phyloP scores from a whole-genome alignment of 176 grass and related monocot genomes.

The Microstegium vimineum region DNA sequence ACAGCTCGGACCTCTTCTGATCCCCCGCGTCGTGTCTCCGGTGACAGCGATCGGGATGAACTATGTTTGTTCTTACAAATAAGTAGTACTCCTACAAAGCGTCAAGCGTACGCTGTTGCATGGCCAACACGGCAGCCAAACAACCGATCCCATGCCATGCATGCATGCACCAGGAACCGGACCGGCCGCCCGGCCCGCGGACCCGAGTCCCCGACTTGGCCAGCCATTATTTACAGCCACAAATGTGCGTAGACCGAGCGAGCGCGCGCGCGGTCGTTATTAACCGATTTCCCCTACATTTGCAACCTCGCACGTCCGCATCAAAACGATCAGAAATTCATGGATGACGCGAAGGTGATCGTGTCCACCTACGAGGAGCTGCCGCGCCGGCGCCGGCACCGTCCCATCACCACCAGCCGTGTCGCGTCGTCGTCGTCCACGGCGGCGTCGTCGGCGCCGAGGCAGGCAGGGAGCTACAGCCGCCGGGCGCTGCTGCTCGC shows the following conservation, averaged over 20 bases:
- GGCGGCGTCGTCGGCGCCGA: not conserved
- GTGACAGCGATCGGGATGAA: not conserved
- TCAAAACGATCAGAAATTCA: not conserved
- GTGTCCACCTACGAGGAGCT: conserved; percentile 36
- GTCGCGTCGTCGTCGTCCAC: conserved; percentile 6
- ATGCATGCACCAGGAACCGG: not conserved
- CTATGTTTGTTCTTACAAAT: too few relatives aligned
- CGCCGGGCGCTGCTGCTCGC: conserved; percentile 38
- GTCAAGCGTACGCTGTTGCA: not conserved
- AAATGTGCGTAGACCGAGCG: not conserved
- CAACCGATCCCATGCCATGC: not conserved
- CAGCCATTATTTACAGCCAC: too few relatives aligned
- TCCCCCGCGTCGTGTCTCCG: not conserved
- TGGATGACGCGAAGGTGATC: conserved; percentile 23
- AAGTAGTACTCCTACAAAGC: too few relatives aligned
- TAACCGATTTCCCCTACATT: not conserved
- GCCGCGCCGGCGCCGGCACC: conserved; percentile 12
- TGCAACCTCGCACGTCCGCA: not conserved
- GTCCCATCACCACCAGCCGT: not conserved
- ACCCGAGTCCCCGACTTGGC: too few relatives aligned
- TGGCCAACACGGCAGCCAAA: not conserved
- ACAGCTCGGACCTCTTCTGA: not conserved
- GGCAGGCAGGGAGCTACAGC: not conserved
- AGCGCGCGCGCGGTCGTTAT: not conserved
- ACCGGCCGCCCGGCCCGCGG: not conserved